Percentiles rank a stretch among this genome's conserved stretches.
These are phyloP conservation scores for Aureobasidium sp. DNA, from an alignment of 2,329 filamentous ascomycete species.

Conservation along the genomic window DNA sequence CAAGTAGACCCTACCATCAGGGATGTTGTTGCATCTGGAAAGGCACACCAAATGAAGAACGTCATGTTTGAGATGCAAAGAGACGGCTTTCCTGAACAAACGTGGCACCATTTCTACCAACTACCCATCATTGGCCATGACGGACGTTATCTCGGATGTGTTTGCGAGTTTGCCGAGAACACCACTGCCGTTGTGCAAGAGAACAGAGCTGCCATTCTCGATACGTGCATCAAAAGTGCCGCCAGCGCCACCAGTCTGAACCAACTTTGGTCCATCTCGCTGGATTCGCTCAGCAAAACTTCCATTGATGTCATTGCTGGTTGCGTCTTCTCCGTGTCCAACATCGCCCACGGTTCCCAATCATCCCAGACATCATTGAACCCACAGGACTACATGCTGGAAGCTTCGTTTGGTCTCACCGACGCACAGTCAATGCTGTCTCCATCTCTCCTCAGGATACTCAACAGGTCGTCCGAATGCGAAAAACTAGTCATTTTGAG, in stretches of 20 bases:
- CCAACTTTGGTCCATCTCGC: not conserved
- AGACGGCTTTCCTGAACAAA: slow-evolving; percentile 22
- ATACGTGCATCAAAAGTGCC: not conserved
- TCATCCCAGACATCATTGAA: not conserved
- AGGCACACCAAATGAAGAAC: not conserved
- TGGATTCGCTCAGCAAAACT: not conserved
- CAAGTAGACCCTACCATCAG: not conserved
- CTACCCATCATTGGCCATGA: slow-evolving; percentile 19
- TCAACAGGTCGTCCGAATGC: slow-evolving; percentile 1
- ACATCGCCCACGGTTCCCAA: not conserved
- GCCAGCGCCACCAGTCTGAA: not conserved
- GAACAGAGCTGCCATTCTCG: not conserved
- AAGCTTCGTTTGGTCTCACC: not conserved
- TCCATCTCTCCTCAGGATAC: not conserved
- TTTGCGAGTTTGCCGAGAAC: slow-evolving; percentile 13
- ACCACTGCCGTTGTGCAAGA: not conserved
- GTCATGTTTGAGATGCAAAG: not conserved
- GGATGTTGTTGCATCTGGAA: not conserved
- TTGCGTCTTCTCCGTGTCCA: not conserved
- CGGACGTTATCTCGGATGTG: slow-evolving; percentile 8
- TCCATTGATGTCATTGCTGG: not conserved
- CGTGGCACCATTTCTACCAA: slow-evolving; percentile 22
- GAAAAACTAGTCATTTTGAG: not conserved
- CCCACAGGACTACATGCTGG: slow-evolving; percentile 11
- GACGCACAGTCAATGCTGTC: not conserved